phyloP scores from a whole-genome alignment of 2,329 filamentous ascomycete genomes.

The Emergomyces orientalis region DNA sequence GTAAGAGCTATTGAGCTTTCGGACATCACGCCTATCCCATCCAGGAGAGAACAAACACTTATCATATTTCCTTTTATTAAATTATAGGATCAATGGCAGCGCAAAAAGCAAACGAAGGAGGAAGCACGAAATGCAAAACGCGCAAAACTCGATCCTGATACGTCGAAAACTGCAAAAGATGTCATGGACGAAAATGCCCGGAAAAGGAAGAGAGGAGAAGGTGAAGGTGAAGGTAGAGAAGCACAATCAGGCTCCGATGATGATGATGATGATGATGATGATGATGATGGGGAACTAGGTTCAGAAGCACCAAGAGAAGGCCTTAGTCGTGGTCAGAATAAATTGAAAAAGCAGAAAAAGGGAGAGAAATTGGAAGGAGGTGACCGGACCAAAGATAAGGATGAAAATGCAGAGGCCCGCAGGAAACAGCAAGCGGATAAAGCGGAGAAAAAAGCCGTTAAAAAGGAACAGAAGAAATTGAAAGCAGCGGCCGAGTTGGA shows the following conservation, averaged over 20 bases:
- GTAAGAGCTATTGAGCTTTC: slow-evolving; percentile 46
- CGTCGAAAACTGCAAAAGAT: slow-evolving; percentile 83
- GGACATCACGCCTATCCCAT: background rate
- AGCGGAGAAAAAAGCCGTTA: slow-evolving; percentile 35
- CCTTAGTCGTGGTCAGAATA: slow-evolving; percentile 41
- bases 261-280: slow-evolving; percentile 35
- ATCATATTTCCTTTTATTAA: slow-evolving; percentile 12
- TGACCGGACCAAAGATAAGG: slow-evolving; percentile 13
- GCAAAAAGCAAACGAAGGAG: slow-evolving; percentile 92
- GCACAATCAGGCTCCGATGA: slow-evolving; percentile 38
- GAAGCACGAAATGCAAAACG: slow-evolving; percentile 72
- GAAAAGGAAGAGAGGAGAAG: slow-evolving; percentile 68
- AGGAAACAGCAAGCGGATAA: slow-evolving; percentile 26
- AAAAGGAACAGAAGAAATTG: slow-evolving; percentile 46
- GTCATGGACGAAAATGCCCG: slow-evolving; percentile 75
- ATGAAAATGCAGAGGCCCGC: slow-evolving; percentile 15
- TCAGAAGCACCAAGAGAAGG: slow-evolving; percentile 52
- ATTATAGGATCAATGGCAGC: slow-evolving; percentile 77
- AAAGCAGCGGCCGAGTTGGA: slow-evolving; percentile 36
- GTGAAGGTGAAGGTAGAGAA: slow-evolving; percentile 37
- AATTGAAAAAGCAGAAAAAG: slow-evolving; percentile 49
- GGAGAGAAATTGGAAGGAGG: slow-evolving; percentile 25
- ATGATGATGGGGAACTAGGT: slow-evolving; percentile 39
- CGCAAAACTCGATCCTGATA: slow-evolving; percentile 85
- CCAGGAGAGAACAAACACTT: background rate